phyloP scores from a whole-genome alignment of 495 filamentous ascomycete species.

The Clohesyomyces aquaticus region DNA sequence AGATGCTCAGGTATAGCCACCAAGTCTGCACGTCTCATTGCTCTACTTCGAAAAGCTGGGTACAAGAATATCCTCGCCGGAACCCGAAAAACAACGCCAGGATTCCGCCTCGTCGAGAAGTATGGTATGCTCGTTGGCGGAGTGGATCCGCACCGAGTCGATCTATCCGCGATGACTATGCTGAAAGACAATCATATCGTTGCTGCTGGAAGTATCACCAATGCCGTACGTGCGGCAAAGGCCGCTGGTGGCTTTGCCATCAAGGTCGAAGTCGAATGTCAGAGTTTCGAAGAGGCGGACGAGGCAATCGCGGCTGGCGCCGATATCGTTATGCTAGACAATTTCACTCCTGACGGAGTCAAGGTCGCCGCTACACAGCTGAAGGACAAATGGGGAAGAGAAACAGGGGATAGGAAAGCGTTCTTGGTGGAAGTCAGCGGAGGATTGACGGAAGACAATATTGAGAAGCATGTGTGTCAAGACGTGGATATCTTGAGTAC shows the following conservation, averaged over 20 bases:
- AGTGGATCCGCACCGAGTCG: slow-evolving; percentile 87
- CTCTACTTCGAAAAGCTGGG: slow-evolving; percentile 62
- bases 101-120: slow-evolving; percentile 95
- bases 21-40: slow-evolving; percentile 57
- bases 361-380: slow-evolving; percentile 69
- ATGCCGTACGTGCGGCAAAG: slow-evolving; percentile 82
- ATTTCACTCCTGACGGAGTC: slow-evolving; percentile 79
- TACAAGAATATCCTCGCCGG: slow-evolving; percentile 88
- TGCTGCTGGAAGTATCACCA: slow-evolving; percentile 74
- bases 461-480: slow-evolving; percentile 74
- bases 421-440: slow-evolving; percentile 86
- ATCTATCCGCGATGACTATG: slow-evolving; percentile 94
- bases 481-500: slow-evolving; percentile 95
- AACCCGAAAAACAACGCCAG: slow-evolving; percentile 94
- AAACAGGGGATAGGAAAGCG: slow-evolving; percentile 41
- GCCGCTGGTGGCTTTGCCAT: slow-evolving; percentile 82
- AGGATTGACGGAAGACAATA: slow-evolving; percentile 84
- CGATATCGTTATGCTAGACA: slow-evolving; percentile 96
- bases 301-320: slow-evolving; percentile 89
- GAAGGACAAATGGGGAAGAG: slow-evolving; percentile 70
- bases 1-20: slow-evolving; percentile 92
- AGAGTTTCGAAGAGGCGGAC: slow-evolving; percentile 82
- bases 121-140: slow-evolving; percentile 96
- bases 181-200: slow-evolving; percentile 98
- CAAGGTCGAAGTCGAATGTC: slow-evolving; percentile 95